Base-by-base conservation (phyloP, 257 asterid species). In the Nicotiana sylvestris region DNA sequence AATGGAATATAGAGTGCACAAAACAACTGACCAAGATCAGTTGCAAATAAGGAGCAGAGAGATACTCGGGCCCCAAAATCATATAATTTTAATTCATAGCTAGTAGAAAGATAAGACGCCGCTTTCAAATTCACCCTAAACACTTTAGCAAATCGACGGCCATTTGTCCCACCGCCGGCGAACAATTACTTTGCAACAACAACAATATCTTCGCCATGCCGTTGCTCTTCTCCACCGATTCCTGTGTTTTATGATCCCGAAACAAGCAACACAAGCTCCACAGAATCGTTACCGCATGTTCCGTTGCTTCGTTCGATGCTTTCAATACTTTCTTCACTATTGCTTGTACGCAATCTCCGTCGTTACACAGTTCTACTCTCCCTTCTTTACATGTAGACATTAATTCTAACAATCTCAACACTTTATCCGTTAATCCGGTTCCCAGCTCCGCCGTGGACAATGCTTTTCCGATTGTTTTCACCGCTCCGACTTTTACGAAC, bases 251-350 rank as follows among this genome's bases (percentile, higher is more conserved):
- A 68, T 90, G 87, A 21, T 94, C 98, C 55, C 93, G 86, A 78
- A 87, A 91, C 86, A 91, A 60, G 76, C 92, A 94, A 72, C 97
- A 92, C 83, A 94, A 69, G 80, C 97, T 87, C 98, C 98, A 94
- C 69, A 94, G 78, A 78, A 92, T 88, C 68, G 94, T 88, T 87
- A 92, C 94, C 11, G 94, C 93, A 69, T 86, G 92, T 81, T 94
- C 98, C 21, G 97, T 94, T 69, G 95, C 97, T 32, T 86, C 78
- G 32, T 53, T 81, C 67, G 98, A 92, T 2, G 91, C 95, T 84
- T 94, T 94, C 81, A 93, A 13, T 55, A 92, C 74, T 81, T 92
- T 93, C 89, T 86, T 90, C 86, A 93, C 87, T 4, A 93, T 86
- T 18, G 89, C 91, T 64, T 74, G 83, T 29, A 92, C 85, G 62